Conservation (phyloP, 2,329 filamentous ascomycete species). For the Alternaria sp. region DNA sequence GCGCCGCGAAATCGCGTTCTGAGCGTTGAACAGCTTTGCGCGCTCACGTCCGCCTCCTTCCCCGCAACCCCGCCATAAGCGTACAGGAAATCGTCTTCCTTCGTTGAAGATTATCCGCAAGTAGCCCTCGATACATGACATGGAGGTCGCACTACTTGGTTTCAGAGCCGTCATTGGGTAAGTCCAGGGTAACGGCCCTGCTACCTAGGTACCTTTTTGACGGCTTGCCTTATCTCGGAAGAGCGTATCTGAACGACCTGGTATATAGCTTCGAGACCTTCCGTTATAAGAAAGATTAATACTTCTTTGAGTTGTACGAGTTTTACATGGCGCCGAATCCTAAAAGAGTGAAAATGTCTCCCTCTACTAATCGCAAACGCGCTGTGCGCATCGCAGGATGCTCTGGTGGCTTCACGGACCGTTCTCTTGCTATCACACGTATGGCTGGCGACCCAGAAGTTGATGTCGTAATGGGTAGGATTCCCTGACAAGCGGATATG, state of each 20-base stretch:
- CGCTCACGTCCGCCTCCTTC: background rate
- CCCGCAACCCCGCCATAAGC: conserved; percentile 3
- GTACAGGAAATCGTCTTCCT: conserved; percentile 6
- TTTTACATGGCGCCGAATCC: conserved; percentile 3
- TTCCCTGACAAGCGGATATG: background rate
- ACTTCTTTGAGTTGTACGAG: background rate
- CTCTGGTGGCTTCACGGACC: conserved; percentile 53
- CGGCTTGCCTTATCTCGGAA: conserved; percentile 11
- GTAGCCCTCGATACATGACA: conserved; percentile 15
- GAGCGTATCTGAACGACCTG: background rate
- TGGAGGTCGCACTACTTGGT: conserved; percentile 8
- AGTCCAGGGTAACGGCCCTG: conserved; percentile 10
- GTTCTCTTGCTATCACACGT: conserved; percentile 47
- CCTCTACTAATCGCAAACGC: conserved; percentile 30
- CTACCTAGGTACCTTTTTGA: conserved; percentile 1
- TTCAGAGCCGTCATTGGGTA: conserved; percentile 16
- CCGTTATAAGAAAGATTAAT: background rate
- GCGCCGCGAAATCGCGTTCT: background rate
- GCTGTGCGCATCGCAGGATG: conserved; percentile 46
- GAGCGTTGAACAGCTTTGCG: background rate
- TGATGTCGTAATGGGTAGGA: conserved; percentile 37
- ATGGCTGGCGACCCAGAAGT: conserved; percentile 42
- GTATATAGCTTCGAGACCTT: conserved; percentile 24
- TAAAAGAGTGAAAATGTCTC: conserved; percentile 23
- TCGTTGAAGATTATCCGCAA: conserved; percentile 5